Evolutionary conservation across 768 basidiomycete genomes (phyloP).

Genomic region (Lactarius trivialis): DNA sequence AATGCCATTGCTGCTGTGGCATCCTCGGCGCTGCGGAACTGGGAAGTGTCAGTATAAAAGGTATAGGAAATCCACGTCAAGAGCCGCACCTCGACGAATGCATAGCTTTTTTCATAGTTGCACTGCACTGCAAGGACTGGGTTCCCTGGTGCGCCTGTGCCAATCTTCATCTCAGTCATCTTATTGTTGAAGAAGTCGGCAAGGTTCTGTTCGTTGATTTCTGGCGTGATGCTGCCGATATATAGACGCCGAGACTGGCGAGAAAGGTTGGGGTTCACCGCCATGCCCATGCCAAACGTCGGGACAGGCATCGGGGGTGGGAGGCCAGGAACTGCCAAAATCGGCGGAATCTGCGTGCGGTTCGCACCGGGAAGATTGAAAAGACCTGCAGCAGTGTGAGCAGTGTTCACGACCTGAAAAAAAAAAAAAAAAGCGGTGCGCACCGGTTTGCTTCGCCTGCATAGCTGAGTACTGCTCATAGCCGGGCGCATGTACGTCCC

Average conservation of each 20-base stretch:
- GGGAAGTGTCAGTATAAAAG: constrained; percentile 12
- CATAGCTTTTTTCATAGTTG: constrained; percentile 98
- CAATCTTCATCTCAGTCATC: constrained; percentile 89
- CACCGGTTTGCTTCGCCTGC: constrained; percentile 98
- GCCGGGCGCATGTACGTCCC: constrained; percentile 94
- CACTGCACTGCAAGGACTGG: constrained; percentile 92
- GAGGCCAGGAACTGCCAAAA: constrained; percentile 72
- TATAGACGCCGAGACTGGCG: constrained; percentile 94
- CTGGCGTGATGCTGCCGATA: constrained; percentile 92
- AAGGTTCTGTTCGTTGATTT: constrained; percentile 89
- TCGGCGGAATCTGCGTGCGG: constrained; percentile 78
- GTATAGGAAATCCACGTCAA: constrained; percentile 10
- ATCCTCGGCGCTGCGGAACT: constrained; percentile 98
- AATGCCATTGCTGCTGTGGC: constrained; percentile 96
- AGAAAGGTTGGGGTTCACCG: constrained; percentile 80
- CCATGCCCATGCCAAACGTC: constrained; percentile 81
- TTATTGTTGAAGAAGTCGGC: constrained; percentile 93
- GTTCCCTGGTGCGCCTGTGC: constrained; percentile 77
- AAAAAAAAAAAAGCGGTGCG: constrained; percentile 11
- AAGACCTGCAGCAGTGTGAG: constrained; percentile 49
- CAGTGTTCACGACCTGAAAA: neutral
- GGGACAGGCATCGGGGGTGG: constrained; percentile 80
- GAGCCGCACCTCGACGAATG: constrained; percentile 84
- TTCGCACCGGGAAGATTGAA: constrained; percentile 97
- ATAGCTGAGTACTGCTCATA: constrained; percentile 93